A percentile compares a stretch with the other conserved stretches of the same genome.
Evolutionary conservation across 306 rosid genomes (phyloP).

Genomic region (Glycine latifolia): DNA sequence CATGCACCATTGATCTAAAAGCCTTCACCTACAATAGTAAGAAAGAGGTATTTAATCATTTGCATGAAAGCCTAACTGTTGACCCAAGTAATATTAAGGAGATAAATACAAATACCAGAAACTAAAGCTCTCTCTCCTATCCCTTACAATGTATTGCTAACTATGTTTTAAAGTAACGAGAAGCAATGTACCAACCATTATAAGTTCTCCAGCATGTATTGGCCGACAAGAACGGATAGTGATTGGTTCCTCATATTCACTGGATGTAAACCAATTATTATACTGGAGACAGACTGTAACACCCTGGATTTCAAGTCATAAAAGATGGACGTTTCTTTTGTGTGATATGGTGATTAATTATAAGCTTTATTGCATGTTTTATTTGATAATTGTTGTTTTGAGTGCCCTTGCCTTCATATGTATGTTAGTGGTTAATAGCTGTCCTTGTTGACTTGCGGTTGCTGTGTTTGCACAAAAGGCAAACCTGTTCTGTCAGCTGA

Average conservation of each 20-base stretch:
- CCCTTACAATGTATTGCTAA: not conserved
- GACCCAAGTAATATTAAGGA: not conserved
- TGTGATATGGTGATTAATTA: no score
- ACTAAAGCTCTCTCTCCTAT: not conserved
- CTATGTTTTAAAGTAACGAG: not conserved
- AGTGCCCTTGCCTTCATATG: no score
- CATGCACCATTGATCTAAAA: slow-evolving; percentile 87
- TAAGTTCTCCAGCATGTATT: slow-evolving; percentile 85
- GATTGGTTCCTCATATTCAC: slow-evolving; percentile 85
- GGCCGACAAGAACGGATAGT: slow-evolving; percentile 82
- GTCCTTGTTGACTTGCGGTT: no score
- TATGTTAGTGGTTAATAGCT: no score
- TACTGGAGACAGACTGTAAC: slow-evolving; percentile 71
- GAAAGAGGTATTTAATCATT: slow-evolving; percentile 25
- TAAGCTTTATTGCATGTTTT: no score
- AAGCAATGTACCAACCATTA: slow-evolving; percentile 67
- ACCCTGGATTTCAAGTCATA: no score
- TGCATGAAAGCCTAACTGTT: slow-evolving; percentile 23
- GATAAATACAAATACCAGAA: not conserved
- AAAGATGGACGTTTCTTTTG: no score
- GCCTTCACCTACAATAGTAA: slow-evolving; percentile 81
- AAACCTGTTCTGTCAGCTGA: no score
- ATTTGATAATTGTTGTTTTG: no score
- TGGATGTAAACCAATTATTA: slow-evolving; percentile 97
- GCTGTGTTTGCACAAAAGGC: no score